A percentile compares a stretch with the other conserved stretches of the same genome.
Evolutionary conservation across 129 eudicot genomes (phyloP).

Genomic region (Kitagawia praeruptora): DNA sequence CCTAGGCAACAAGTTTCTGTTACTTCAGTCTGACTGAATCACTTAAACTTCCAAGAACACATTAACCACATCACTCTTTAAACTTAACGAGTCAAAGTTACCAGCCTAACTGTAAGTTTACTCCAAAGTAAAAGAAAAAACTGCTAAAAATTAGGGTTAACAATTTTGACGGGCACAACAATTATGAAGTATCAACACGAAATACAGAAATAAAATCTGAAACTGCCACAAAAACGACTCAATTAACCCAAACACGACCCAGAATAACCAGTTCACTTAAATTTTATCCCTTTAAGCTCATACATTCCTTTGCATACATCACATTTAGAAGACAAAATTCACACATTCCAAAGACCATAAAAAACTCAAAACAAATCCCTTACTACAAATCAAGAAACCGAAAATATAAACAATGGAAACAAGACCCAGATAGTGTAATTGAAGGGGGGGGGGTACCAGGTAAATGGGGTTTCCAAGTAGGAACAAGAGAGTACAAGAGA

Average conservation of each 20-base stretch:
- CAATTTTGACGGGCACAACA: neutral
- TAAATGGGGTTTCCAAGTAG: conserved; percentile 84
- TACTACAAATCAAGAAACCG: neutral
- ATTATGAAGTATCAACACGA: neutral
- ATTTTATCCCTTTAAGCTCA: neutral
- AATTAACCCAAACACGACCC: neutral
- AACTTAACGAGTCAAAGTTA: neutral
- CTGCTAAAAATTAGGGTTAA: neutral
- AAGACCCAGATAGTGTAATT: neutral
- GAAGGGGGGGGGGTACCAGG: conserved; percentile 42
- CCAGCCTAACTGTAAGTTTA: neutral
- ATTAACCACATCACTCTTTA: neutral
- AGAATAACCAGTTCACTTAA: neutral
- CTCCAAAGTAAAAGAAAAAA: neutral
- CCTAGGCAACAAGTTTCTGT: neutral
- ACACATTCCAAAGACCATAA: neutral
- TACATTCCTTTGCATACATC: neutral
- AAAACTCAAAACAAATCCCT: neutral
- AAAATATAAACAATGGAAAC: neutral
- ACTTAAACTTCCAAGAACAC: neutral
- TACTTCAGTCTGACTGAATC: neutral
- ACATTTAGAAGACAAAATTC: neutral
- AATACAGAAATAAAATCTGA: neutral
- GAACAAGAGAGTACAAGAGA: conserved; percentile 75
- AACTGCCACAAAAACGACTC: neutral